Percentiles rank a stretch among this genome's conserved stretches.
Evolutionary conservation across 2,329 filamentous ascomycete genomes (phyloP).

Genomic region (Hymenoscyphus occultus): DNA sequence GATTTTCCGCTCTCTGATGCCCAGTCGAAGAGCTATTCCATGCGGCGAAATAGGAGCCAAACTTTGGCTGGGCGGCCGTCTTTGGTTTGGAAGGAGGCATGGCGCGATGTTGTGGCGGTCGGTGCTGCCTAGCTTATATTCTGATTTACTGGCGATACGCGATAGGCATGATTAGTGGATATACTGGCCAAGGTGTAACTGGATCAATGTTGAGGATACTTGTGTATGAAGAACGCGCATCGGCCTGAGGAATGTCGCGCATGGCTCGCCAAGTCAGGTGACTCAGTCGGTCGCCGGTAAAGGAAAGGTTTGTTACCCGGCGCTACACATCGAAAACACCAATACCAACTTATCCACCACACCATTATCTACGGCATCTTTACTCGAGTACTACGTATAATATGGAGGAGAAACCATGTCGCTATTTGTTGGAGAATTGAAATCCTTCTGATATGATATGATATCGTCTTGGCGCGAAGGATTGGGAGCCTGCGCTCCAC

Average conservation of each 20-base stretch:
- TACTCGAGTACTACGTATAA: too few relatives aligned
- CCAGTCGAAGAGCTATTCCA: constrained; percentile 75
- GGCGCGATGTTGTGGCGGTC: neutral
- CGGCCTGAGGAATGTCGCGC: neutral
- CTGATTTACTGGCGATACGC: neutral
- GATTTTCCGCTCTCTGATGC: constrained; percentile 73
- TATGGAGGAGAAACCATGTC: too few relatives aligned
- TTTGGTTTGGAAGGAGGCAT: constrained; percentile 15
- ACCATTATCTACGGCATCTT: too few relatives aligned
- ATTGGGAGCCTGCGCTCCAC: neutral
- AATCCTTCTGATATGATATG: too few relatives aligned
- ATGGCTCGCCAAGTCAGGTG: neutral
- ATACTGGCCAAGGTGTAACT: neutral
- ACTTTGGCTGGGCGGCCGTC: constrained; percentile 38
- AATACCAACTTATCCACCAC: too few relatives aligned
- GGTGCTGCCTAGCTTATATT: neutral
- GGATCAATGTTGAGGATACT: neutral
- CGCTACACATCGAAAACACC: too few relatives aligned
- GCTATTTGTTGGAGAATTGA: too few relatives aligned
- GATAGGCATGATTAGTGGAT: neutral
- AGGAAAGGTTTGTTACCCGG: too few relatives aligned
- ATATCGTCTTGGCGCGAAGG: neutral
- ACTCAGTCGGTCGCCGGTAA: neutral
- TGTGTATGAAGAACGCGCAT: neutral
- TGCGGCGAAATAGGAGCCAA: constrained; percentile 54